A percentile compares a stretch with the other conserved stretches of the same genome.
phyloP scores from a whole-genome alignment of 805 yeast species.

The Wickerhamiella allomyrinae region DNA sequence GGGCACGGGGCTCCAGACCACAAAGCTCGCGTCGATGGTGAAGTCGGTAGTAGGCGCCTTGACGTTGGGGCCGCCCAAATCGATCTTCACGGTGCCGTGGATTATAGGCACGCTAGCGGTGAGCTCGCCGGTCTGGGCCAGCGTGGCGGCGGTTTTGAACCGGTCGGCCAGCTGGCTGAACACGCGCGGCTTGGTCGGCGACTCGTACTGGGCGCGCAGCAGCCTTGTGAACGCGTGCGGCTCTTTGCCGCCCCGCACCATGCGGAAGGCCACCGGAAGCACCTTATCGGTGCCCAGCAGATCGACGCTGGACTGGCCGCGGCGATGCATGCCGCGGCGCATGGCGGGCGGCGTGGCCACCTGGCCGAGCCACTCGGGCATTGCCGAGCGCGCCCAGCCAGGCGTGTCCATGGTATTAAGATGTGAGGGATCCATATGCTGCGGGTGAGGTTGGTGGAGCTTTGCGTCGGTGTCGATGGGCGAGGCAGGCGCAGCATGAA shows the following conservation, averaged over 20 bases:
- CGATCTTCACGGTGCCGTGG: slow-evolving; percentile 22
- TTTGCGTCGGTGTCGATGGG: slow-evolving; percentile 6
- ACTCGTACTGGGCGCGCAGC: slow-evolving; percentile 24
- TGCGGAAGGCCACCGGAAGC: slow-evolving; percentile 20
- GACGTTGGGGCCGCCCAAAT: slow-evolving; percentile 7
- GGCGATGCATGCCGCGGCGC: slow-evolving; percentile 13
- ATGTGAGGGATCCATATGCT: slow-evolving; percentile 5
- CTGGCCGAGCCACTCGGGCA: not conserved
- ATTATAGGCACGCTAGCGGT: slow-evolving; percentile 18
- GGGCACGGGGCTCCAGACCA: slow-evolving; percentile 7
- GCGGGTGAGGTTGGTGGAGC: slow-evolving; percentile 13
- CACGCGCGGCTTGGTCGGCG: slow-evolving; percentile 21
- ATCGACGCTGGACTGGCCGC: slow-evolving; percentile 14
- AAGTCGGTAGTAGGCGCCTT: not conserved
- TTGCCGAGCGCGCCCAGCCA: not conserved
- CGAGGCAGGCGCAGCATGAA: too few species aligned
- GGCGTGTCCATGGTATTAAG: slow-evolving; percentile 3
- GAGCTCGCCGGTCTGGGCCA: slow-evolving; percentile 11
- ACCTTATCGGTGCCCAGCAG: slow-evolving; percentile 13
- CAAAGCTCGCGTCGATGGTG: slow-evolving; percentile 16
- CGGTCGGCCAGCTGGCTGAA: slow-evolving; percentile 17
- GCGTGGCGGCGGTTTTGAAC: slow-evolving; percentile 18
- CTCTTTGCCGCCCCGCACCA: slow-evolving; percentile 10
- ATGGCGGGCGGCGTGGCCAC: slow-evolving; percentile 2
- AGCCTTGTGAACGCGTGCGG: slow-evolving; percentile 21